Evolutionary conservation across 495 filamentous ascomycete species (phyloP).

Genomic region (Darksidea phi): DNA sequence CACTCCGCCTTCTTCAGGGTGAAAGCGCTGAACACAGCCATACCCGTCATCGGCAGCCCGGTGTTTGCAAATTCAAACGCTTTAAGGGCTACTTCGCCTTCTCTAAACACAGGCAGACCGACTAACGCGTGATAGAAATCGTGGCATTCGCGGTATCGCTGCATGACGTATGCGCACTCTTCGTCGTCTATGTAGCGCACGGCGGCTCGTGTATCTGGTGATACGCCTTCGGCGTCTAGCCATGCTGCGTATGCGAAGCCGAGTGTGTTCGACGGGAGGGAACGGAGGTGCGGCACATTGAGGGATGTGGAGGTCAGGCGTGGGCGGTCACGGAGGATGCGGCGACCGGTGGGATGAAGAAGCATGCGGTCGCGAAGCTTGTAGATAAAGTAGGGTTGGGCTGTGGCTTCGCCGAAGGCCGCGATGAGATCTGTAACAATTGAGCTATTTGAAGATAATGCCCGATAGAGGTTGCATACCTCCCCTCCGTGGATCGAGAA

Average conservation of each 20-base stretch:
- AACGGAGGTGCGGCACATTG: slow-evolving; percentile 65
- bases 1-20: slow-evolving; percentile 76
- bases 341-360: slow-evolving; percentile 73
- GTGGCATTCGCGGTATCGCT: slow-evolving; percentile 95
- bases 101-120: slow-evolving; percentile 83
- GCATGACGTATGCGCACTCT: slow-evolving; percentile 98
- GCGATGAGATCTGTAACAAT: slow-evolving; percentile 77
- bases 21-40: slow-evolving; percentile 67
- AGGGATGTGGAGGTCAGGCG: slow-evolving; percentile 81
- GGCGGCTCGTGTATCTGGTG: slow-evolving; percentile 76
- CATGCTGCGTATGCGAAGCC: slow-evolving; percentile 82
- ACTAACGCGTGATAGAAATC: slow-evolving; percentile 98
- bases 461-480: slow-evolving; percentile 47
- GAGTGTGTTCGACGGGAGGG: slow-evolving; percentile 69
- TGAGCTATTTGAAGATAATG: neutral
- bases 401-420: slow-evolving; percentile 86
- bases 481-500: slow-evolving; percentile 75
- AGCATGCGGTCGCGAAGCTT: slow-evolving; percentile 93
- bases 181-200: slow-evolving; percentile 91
- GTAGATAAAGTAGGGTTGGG: slow-evolving; percentile 92
- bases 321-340: slow-evolving; percentile 86
- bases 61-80: slow-evolving; percentile 96
- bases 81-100: slow-evolving; percentile 93
- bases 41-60: slow-evolving; percentile 87
- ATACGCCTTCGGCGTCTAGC: slow-evolving; percentile 89